Conservation (phyloP, 2,329 filamentous ascomycete genomes). For the Phialocephala subalpina region DNA sequence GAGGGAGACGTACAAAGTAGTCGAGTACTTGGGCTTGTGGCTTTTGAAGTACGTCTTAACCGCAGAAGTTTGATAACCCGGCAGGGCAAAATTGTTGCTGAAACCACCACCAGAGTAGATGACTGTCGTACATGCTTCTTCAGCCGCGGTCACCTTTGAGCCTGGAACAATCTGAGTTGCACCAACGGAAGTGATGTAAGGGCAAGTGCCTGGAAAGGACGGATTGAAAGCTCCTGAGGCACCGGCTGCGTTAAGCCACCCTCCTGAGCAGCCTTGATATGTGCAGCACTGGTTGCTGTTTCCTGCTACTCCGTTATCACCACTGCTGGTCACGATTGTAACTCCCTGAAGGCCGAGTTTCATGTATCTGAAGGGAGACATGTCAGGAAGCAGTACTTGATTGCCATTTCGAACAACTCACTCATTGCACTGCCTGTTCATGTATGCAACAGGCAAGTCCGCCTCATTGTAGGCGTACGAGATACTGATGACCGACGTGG, state of each 20-base stretch:
- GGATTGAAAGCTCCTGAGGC: conserved; percentile 45
- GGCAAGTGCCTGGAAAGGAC: conserved; percentile 70
- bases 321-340: conserved; percentile 15
- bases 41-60: neutral
- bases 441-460: conserved; percentile 1
- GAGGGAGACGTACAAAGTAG: neutral
- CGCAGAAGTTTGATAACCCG: neutral
- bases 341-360: conserved; percentile 15
- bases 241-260: conserved; percentile 20
- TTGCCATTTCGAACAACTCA: conserved; percentile 45
- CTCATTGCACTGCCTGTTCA: conserved; percentile 17
- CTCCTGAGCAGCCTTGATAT: conserved; percentile 32
- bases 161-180: conserved; percentile 56
- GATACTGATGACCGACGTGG: conserved; percentile 8
- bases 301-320: conserved; percentile 39
- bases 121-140: neutral
- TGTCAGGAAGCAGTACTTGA: neutral
- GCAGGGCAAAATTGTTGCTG: conserved; percentile 2
- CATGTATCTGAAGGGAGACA: conserved; percentile 2
- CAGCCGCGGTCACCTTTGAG: neutral
- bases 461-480: conserved; percentile 18
- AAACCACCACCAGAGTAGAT: conserved; percentile 4
- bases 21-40: neutral
- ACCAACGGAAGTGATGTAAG: conserved; percentile 73
- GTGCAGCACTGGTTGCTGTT: conserved; percentile 38